Conservation (phyloP, 129 eudicot genomes). For the Ambrosia trifida region DNA sequence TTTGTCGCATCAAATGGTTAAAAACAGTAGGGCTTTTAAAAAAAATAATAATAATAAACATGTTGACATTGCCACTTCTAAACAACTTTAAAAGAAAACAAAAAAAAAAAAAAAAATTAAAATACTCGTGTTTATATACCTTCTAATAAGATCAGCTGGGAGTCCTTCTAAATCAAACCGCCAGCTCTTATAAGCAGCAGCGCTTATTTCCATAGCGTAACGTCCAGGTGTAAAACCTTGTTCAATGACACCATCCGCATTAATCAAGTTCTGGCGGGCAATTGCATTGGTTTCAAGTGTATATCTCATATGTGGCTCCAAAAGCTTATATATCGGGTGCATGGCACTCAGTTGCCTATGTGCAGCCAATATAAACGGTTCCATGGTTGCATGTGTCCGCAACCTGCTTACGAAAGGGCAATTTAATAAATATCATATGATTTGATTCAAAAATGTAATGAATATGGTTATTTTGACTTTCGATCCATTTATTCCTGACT, state of each 20-base stretch:
- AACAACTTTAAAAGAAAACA: background rate
- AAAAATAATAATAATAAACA: too few relatives aligned
- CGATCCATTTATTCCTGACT: too few relatives aligned
- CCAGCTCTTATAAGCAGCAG: conserved; percentile 79
- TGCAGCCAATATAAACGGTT: conserved; percentile 87
- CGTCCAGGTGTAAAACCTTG: conserved; percentile 89
- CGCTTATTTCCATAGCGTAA: conserved; percentile 81
- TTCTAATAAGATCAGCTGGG: conserved; percentile 79
- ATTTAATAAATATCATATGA: background rate
- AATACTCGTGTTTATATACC: conserved; percentile 38
- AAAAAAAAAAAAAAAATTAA: background rate
- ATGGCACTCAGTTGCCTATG: conserved; percentile 83
- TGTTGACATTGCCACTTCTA: background rate
- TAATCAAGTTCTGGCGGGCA: conserved; percentile 75
- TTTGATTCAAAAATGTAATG: background rate
- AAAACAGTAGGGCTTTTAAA: too few relatives aligned
- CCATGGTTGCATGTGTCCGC: conserved; percentile 84
- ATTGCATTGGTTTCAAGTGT: conserved; percentile 82
- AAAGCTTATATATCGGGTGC: conserved; percentile 87
- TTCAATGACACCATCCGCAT: conserved; percentile 81
- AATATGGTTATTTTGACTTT: too few relatives aligned
- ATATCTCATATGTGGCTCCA: conserved; percentile 97
- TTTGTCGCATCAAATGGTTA: too few relatives aligned
- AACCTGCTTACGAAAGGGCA: conserved; percentile 43
- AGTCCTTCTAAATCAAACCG: conserved; percentile 86